Percentiles rank a stretch among this genome's conserved stretches.
Conservation (phyloP, 345 rosid genomes). For the Boechera divaricarpa region DNA sequence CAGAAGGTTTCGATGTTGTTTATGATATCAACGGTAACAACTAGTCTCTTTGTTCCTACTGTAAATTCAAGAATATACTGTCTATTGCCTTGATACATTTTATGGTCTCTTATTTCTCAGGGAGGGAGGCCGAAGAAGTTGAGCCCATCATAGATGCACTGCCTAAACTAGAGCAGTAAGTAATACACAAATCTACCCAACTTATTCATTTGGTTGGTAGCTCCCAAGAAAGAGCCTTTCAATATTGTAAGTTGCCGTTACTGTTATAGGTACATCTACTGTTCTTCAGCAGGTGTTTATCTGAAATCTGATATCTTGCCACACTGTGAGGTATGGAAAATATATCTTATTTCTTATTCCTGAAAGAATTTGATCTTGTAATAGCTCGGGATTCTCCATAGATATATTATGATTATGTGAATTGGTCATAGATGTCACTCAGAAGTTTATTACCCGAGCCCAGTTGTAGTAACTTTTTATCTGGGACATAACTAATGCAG, state of each 20-base stretch:
- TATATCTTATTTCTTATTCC: slow-evolving; percentile 1
- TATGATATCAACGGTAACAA: slow-evolving; percentile 87
- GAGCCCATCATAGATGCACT: slow-evolving; percentile 91
- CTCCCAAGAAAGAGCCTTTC: neutral
- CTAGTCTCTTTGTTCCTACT: slow-evolving; percentile 6
- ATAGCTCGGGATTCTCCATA: neutral
- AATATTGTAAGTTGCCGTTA: slow-evolving; percentile 32
- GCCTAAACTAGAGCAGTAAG: slow-evolving; percentile 93
- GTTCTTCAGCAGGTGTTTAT: slow-evolving; percentile 97
- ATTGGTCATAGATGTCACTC: slow-evolving; percentile 16
- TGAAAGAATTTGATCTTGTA: slow-evolving; percentile 10
- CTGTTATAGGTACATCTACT: slow-evolving; percentile 78
- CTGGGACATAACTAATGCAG: slow-evolving; percentile 47
- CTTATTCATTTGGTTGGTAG: neutral
- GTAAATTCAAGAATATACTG: neutral
- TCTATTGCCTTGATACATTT: slow-evolving; percentile 2
- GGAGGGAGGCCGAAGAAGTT: slow-evolving; percentile 92
- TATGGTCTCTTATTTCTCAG: slow-evolving; percentile 49
- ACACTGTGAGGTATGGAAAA: slow-evolving; percentile 72
- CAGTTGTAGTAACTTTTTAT: slow-evolving; percentile 11
- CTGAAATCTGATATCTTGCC: slow-evolving; percentile 88
- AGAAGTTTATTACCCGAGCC: neutral
- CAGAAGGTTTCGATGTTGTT: slow-evolving; percentile 91
- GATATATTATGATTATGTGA: neutral
- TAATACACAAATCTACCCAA: slow-evolving; percentile 9